Evolutionary conservation across 257 asterid genomes (phyloP).

Genomic region (Avicennia marina): DNA sequence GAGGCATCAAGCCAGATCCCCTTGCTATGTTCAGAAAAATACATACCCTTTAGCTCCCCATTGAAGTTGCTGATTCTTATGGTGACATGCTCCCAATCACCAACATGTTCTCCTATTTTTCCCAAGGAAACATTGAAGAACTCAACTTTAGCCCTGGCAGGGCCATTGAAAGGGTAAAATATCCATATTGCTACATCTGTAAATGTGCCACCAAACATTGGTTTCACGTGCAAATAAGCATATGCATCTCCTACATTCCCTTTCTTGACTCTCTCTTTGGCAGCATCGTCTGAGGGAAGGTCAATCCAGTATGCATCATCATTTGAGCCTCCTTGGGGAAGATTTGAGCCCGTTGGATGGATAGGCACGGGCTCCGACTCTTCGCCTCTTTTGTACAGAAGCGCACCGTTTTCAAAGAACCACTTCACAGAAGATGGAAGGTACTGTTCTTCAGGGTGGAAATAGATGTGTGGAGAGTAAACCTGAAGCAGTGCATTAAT

Average conservation of each 20-base stretch:
- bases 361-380: constrained; percentile 46
- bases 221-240: constrained; percentile 58
- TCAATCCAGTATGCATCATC: constrained; percentile 79
- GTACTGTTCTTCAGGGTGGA: constrained; percentile 67
- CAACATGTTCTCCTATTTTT: constrained; percentile 66
- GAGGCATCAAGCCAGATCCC: constrained; percentile 56
- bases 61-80: constrained; percentile 67
- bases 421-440: constrained; percentile 69
- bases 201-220: constrained; percentile 63
- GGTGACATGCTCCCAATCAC: constrained; percentile 93
- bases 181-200: constrained; percentile 66
- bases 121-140: constrained; percentile 47
- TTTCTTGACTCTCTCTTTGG: constrained; percentile 40
- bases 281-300: constrained; percentile 44
- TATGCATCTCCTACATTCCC: constrained; percentile 44
- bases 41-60: constrained; percentile 56
- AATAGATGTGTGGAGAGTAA: constrained; percentile 54
- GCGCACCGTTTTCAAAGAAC: constrained; percentile 72
- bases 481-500: constrained; percentile 39
- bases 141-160: constrained; percentile 60
- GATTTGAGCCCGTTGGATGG: constrained; percentile 52
- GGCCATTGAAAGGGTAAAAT: constrained; percentile 86
- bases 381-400: constrained; percentile 51
- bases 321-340: constrained; percentile 67
- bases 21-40: constrained; percentile 59